These are phyloP conservation scores for Backusella westeae DNA, from an alignment of 192 early-diverging fungal species.

Conservation along the genomic window DNA sequence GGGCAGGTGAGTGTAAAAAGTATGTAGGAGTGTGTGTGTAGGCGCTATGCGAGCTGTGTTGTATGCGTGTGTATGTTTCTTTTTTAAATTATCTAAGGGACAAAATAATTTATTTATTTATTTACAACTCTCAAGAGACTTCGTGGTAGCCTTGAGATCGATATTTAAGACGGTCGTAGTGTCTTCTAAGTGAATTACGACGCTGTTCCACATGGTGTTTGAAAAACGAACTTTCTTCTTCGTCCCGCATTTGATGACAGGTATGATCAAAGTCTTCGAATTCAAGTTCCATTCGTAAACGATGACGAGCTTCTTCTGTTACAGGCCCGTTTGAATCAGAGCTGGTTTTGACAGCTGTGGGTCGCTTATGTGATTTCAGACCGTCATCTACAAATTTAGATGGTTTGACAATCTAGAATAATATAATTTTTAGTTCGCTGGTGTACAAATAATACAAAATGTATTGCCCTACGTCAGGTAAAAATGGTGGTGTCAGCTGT, in stretches of 20 bases:
- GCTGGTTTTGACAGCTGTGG: constrained; percentile 11
- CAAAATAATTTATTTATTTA: neutral
- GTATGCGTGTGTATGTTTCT: neutral
- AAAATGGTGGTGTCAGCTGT: constrained; percentile 14
- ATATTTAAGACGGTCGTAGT: constrained; percentile 7
- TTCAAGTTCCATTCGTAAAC: constrained; percentile 10
- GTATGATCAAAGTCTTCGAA: constrained; percentile 15
- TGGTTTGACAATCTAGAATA: constrained; percentile 6
- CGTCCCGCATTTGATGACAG: neutral
- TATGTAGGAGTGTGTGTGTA: neutral
- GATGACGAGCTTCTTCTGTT: constrained; percentile 22
- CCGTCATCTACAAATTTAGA: constrained; percentile 13
- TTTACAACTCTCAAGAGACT: constrained; percentile 1
- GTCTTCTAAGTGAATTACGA: constrained; percentile 13
- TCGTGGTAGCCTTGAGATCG: constrained; percentile 14
- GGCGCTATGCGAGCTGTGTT: too few relatives aligned
- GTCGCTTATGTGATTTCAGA: neutral
- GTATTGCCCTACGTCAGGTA: constrained; percentile 13
- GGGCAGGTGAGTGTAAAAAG: neutral
- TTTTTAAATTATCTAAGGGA: neutral
- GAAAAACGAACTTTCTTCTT: constrained; percentile 6
- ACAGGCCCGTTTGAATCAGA: constrained; percentile 1
- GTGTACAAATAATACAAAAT: neutral
- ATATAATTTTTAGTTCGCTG: neutral
- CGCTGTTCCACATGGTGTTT: constrained; percentile 10